These are phyloP conservation scores for Hordeum pubiflorum DNA, from an alignment of 202 grass and related monocot genomes.

Conservation along the genomic window DNA sequence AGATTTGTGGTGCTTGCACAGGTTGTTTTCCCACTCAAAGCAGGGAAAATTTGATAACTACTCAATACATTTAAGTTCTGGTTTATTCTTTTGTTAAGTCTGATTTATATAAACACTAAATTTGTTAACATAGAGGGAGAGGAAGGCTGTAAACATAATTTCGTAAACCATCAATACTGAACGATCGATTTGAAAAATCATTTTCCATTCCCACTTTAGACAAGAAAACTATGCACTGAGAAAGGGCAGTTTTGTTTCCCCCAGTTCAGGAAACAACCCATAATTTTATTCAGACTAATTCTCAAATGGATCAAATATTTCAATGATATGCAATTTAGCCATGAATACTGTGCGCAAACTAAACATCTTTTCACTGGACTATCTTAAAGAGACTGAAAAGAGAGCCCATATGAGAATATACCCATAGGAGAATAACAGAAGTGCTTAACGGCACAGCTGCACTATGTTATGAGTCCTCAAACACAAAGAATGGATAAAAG, in stretches of 20 bases:
- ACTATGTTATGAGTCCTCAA: conserved; percentile 11
- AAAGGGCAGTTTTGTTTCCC: not conserved
- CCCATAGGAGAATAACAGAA: conserved; percentile 1
- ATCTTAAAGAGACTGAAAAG: conserved; percentile 3
- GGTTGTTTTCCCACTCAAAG: conserved; percentile 2
- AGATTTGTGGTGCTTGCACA: not conserved
- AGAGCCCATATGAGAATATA: not conserved
- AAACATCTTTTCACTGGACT: not conserved
- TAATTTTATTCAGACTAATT: not conserved
- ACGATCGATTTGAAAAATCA: not conserved
- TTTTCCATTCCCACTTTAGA: not conserved
- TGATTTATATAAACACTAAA: not conserved
- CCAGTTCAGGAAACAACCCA: not conserved
- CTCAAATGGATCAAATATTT: not conserved
- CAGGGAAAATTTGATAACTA: not conserved
- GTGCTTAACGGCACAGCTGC: not conserved
- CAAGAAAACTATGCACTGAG: not conserved
- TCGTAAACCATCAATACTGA: not conserved
- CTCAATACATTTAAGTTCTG: not conserved
- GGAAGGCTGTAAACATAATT: conserved; percentile 8
- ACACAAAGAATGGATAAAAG: conserved; percentile 8
- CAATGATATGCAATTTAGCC: not conserved
- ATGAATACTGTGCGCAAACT: not conserved
- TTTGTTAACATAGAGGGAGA: conserved; percentile 1
- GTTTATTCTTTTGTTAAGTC: not conserved